Conservation (phyloP, 1,284 basidiomycete genomes). For the Irpex lacteus region DNA sequence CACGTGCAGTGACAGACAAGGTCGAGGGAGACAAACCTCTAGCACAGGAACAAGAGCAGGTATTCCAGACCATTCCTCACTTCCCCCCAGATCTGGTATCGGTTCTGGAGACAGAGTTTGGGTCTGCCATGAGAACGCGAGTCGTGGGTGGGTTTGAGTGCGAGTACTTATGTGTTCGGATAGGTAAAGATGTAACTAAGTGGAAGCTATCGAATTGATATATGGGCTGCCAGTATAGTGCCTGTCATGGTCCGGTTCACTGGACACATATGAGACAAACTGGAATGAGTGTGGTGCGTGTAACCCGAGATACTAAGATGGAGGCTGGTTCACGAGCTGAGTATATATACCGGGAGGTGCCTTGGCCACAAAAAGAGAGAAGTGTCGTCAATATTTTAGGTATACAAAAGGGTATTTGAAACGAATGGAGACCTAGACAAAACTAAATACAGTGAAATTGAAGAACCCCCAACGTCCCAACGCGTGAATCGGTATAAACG, state of each 20-base stretch:
- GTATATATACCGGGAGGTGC: too few relatives aligned
- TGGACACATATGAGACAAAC: background rate
- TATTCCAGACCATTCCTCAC: conserved; percentile 46
- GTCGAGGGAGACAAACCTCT: background rate
- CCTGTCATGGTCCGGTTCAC: background rate
- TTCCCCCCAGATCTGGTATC: conserved; percentile 50
- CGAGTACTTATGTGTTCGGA: conserved; percentile 53
- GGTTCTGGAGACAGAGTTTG: conserved; percentile 46
- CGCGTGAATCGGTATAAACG: background rate
- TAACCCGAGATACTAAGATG: too few relatives aligned
- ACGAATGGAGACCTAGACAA: background rate
- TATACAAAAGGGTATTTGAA: background rate
- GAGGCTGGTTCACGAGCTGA: too few relatives aligned
- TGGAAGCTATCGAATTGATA: conserved; percentile 33
- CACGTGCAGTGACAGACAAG: background rate
- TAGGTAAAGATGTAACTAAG: conserved; percentile 57
- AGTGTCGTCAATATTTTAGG: background rate
- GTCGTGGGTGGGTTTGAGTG: conserved; percentile 49
- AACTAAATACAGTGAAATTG: background rate
- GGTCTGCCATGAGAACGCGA: conserved; percentile 33
- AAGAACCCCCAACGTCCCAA: background rate
- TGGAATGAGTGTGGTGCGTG: too few relatives aligned
- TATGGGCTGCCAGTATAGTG: background rate
- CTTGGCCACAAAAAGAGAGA: background rate
- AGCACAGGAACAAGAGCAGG: background rate